phyloP scores from a whole-genome alignment of 805 yeast genomes.

The Ogataea polymorpha region DNA sequence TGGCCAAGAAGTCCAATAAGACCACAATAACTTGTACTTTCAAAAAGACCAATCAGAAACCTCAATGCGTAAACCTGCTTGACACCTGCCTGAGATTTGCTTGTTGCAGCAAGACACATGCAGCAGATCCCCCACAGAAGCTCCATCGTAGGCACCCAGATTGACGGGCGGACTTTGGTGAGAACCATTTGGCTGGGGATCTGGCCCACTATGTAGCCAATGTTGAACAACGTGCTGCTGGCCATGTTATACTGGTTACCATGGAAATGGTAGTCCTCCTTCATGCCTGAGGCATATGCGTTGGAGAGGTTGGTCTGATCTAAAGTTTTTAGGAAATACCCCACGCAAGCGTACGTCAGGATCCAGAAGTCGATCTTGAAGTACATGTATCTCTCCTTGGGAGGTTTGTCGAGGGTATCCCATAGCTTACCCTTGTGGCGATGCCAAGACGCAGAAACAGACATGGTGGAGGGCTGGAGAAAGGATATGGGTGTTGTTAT shows the following conservation, averaged over 20 bases:
- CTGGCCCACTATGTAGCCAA: constrained; percentile 57
- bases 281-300: constrained; percentile 65
- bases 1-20: constrained; percentile 43
- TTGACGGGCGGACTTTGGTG: constrained; percentile 38
- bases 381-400: constrained; percentile 43
- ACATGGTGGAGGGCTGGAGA: not conserved
- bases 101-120: constrained; percentile 44
- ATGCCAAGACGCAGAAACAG: constrained; percentile 11
- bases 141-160: constrained; percentile 53
- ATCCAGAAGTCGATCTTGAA: constrained; percentile 28
- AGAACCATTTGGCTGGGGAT: constrained; percentile 55
- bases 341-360: constrained; percentile 8
- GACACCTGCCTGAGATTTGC: constrained; percentile 22
- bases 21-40: constrained; percentile 45
- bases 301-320: constrained; percentile 52
- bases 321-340: constrained; percentile 45
- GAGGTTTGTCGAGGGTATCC: constrained; percentile 30
- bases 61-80: constrained; percentile 51
- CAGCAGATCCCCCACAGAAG: constrained; percentile 58
- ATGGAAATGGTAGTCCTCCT: constrained; percentile 36
- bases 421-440: constrained; percentile 17
- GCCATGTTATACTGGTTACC: constrained; percentile 16
- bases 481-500: not conserved
- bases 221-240: constrained; percentile 12
- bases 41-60: constrained; percentile 58